Evolutionary conservation across 2,329 filamentous ascomycete species (phyloP), one percentile per base, ranked within the genome.

Genomic region (Cladorrhinum sp.): DNA sequence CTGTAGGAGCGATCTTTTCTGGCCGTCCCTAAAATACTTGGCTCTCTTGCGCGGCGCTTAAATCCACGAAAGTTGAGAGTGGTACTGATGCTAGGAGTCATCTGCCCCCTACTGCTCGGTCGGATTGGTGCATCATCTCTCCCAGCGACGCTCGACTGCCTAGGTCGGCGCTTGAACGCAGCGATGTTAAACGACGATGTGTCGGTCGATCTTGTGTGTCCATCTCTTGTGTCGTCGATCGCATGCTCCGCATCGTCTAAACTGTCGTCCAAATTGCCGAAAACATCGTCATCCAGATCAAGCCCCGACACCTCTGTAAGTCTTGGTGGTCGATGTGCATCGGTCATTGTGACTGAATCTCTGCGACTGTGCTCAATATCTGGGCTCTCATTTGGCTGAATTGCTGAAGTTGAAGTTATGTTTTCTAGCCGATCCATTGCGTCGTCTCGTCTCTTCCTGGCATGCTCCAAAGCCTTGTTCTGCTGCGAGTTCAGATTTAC

Each of bases 1-100:
- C 67, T 55, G 12, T 60, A 61, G 9, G 62, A 54, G 13, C 65
- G 71, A 2, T 72, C 69, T 64, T 77, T 83, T 62, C 80, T 78
- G 2, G 76, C 76, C 1, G 81, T 81, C 4, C 83, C 81, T 48
- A 88, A 71, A 58, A 88, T 87, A 70, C 85, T 88, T 1, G 83
- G 84, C 69, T 88, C 84, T 50, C 85, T 77, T 18, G 77, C 77
- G 50, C 85, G 79, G 41, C 84, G 76, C 69, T 78, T 81, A 71
- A 88, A 88, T 4, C 78, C 73, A 13, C 83, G 83, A 55, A 87
- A 79, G 60, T 82, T 86, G 66, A 84, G 77, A 0, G 77, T 78
- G 1, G 79, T 78, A 65, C 78, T 79, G 50, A 84, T 73, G 48
- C 77, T 76, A 0, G 80, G 78, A 1, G 79, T 82, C 55, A 74